Evolutionary conservation across 805 yeast species (phyloP), one percentile per base, ranked within the genome.

Genomic region (Myxozyma mucilagina): DNA sequence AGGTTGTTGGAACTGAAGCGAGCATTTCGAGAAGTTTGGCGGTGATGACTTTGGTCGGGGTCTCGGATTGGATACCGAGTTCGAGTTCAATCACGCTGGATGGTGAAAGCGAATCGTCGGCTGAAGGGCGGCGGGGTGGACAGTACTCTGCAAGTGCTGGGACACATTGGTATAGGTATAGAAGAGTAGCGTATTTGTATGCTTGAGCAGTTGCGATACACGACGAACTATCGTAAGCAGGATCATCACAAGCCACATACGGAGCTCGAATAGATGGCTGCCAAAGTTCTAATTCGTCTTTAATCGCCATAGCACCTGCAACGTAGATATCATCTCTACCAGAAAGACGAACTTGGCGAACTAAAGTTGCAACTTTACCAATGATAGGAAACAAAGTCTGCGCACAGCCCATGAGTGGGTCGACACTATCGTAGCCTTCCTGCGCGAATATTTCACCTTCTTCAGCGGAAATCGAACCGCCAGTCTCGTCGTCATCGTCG

Each of bases 201-300:
- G 89, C 86, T 68, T 86, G 90, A 1, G 90, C 89, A 0, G 89
- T 86, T 1, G 89, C 82, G 31, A 86, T 76, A 60, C 87, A 83
- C 9, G 87, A 80, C 4, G 85, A 74, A 35, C 83, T 69, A 65
- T 85, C 90, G 76, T 85, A 81, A 1, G 76, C 71, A 5, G 82
- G 78, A 61, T 81, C 82, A 51, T 75, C 79, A 16, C 59, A 53
- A 56, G 70, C 70, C 60, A 73, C 72, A 16, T 73, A 72, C 67
- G 78, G 68, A 1, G 79, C 70, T 6, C 9, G 16, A 10, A 76
- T 73, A 3, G 77, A 75, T 2, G 89, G 87, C 65, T 76, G 76
- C 90, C 90, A 86, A 9, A 73, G 73, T 52, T 80, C 80, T 45
- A 86, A 72, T 53, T 82, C 82, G 47, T 76, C 76, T 66, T 82